These are phyloP conservation scores for Wallacemonas collosoma DNA, from an alignment of 208 protist species.

Conservation along the genomic window DNA sequence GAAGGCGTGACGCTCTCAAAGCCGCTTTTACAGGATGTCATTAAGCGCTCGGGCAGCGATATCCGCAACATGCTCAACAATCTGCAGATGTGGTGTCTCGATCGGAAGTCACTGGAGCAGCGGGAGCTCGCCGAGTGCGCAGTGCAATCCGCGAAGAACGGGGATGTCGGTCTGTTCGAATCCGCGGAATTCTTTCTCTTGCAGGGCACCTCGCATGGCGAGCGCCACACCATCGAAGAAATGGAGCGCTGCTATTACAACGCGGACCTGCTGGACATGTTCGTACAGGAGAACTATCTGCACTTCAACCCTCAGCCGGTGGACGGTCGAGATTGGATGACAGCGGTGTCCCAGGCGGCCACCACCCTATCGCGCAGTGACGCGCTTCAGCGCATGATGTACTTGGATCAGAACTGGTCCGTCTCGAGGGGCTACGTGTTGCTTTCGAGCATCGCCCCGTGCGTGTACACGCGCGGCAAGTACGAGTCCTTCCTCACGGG, in stretches of 20 bases:
- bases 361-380: conserved; percentile 79
- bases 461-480: conserved; percentile 79
- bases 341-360: conserved; percentile 55
- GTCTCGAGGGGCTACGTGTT: conserved; percentile 76
- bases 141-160: conserved; percentile 88
- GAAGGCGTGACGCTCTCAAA: conserved; percentile 90
- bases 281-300: conserved; percentile 96
- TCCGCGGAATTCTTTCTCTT: conserved; percentile 87
- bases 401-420: conserved; percentile 88
- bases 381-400: conserved; percentile 80
- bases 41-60: conserved; percentile 92
- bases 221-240: conserved; percentile 65
- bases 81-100: conserved; percentile 94
- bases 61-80: conserved; percentile 97
- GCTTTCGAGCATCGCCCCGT: conserved; percentile 77
- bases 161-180: conserved; percentile 92
- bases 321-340: conserved; percentile 42
- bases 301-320: conserved; percentile 72
- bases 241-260: conserved; percentile 92
- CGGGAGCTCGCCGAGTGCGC: conserved; percentile 64
- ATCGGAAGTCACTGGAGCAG: conserved; percentile 55
- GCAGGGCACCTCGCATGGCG: conserved; percentile 62
- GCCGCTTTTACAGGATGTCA: conserved; percentile 87
- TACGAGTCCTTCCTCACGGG: conserved; percentile 84
- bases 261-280: conserved; percentile 91